phyloP scores from a whole-genome alignment of 1,284 basidiomycete species.

The Serendipita sp. region DNA sequence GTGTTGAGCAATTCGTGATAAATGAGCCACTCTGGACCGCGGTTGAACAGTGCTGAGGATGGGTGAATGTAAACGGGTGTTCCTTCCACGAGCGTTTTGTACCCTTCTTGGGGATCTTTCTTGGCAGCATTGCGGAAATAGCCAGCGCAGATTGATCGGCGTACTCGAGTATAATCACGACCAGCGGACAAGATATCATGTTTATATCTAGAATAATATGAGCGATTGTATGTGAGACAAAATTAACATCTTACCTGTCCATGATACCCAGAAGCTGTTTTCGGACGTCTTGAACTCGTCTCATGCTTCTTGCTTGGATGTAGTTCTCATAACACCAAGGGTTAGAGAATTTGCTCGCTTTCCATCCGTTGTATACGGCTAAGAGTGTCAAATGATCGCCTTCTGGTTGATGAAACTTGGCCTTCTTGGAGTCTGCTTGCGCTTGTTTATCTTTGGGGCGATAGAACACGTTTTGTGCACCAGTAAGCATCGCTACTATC shows the following conservation, averaged over 20 bases:
- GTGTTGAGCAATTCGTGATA: constrained; percentile 67
- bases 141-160: constrained; percentile 92
- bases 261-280: constrained; percentile 97
- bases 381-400: constrained; percentile 92
- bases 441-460: constrained; percentile 97
- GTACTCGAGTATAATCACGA: constrained; percentile 83
- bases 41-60: constrained; percentile 92
- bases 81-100: constrained; percentile 85
- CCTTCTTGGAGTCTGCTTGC: constrained; percentile 97
- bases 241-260: constrained; percentile 57
- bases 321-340: constrained; percentile 98
- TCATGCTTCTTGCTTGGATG: constrained; percentile 92
- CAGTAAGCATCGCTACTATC: constrained; percentile 90
- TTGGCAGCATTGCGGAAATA: constrained; percentile 94
- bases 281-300: constrained; percentile 92
- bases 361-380: constrained; percentile 98
- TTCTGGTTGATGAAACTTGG: constrained; percentile 96
- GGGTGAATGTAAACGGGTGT: constrained; percentile 98
- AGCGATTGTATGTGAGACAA: constrained; percentile 3
- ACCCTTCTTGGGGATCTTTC: constrained; percentile 90
- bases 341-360: constrained; percentile 84
- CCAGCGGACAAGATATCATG: constrained; percentile 90
- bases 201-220: constrained; percentile 51
- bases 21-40: constrained; percentile 68
- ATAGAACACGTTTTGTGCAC: constrained; percentile 90